Evolutionary conservation across 805 yeast genomes (phyloP).

Genomic region (Trichomonascus vanleenenianus): DNA sequence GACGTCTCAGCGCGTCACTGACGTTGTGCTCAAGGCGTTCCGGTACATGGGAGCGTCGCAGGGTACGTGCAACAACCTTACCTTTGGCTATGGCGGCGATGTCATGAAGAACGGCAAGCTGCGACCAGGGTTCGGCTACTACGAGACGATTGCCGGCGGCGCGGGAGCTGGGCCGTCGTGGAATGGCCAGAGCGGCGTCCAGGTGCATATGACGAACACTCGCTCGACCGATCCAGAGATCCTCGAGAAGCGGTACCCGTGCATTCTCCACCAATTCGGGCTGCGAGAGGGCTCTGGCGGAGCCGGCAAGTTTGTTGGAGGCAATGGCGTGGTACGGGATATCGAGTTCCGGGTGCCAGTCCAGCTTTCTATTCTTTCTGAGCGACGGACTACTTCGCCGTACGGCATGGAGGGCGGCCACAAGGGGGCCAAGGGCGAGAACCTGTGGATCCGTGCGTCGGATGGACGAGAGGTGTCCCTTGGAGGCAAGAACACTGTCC

Average conservation of each 20-base stretch:
- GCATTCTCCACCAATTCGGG: conserved; percentile 61
- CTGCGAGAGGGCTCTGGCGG: conserved; percentile 78
- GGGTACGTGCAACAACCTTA: conserved; percentile 90
- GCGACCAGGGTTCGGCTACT: conserved; percentile 73
- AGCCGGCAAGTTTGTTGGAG: conserved; percentile 61
- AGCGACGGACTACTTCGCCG: conserved; percentile 78
- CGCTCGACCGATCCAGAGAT: conserved; percentile 88
- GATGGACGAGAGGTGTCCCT: conserved; percentile 33
- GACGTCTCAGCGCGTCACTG: conserved; percentile 90
- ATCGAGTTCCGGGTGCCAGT: conserved; percentile 69
- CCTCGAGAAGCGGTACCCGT: conserved; percentile 84
- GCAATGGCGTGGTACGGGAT: conserved; percentile 81
- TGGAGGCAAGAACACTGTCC: conserved; percentile 66
- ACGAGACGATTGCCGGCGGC: conserved; percentile 94
- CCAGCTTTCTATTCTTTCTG: conserved; percentile 75
- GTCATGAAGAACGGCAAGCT: conserved; percentile 30
- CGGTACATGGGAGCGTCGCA: conserved; percentile 90
- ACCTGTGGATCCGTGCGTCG: conserved; percentile 33
- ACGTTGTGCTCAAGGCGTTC: conserved; percentile 80
- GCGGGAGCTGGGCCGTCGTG: conserved; percentile 86
- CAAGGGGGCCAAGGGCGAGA: conserved; percentile 65
- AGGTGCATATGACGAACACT: conserved; percentile 90
- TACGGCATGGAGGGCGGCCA: conserved; percentile 81
- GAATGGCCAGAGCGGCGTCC: conserved; percentile 86
- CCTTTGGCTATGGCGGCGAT: conserved; percentile 77